Evolutionary conservation across 169 alveolate genomes (phyloP).

Genomic region (Theileria luwenshuni): DNA sequence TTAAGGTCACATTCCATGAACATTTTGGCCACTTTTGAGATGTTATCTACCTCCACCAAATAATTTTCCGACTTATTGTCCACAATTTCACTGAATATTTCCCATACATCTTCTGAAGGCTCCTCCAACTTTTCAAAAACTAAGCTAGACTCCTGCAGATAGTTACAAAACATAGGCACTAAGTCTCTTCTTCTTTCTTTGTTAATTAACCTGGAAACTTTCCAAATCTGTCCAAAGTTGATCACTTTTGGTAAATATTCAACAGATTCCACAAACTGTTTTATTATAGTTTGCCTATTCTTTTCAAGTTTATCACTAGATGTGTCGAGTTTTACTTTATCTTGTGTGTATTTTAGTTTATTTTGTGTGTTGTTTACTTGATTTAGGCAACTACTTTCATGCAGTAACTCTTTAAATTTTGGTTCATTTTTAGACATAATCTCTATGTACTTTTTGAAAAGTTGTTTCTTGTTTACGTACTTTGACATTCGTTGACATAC

Average conservation of each 20-base stretch:
- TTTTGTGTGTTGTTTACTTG: too few relatives aligned
- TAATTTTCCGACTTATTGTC: constrained; percentile 1
- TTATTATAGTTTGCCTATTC: neutral
- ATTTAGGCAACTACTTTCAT: neutral
- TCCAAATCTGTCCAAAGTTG: constrained; percentile 8
- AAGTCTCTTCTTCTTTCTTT: neutral
- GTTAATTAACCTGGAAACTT: neutral
- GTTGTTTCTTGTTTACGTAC: constrained; percentile 6
- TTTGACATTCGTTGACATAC: neutral
- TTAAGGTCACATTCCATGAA: constrained; percentile 22
- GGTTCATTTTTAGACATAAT: neutral
- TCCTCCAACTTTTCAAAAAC: constrained; percentile 20
- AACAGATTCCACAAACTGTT: neutral
- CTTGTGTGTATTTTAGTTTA: neutral
- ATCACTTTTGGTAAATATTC: constrained; percentile 12
- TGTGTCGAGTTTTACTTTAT: neutral
- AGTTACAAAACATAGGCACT: constrained; percentile 20
- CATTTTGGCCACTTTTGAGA: constrained; percentile 28
- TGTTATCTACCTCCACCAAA: constrained; percentile 35
- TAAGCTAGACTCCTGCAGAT: constrained; percentile 17
- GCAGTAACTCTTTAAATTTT: neutral
- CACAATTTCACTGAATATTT: neutral
- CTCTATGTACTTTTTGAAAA: constrained; percentile 7
- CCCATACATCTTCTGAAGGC: constrained; percentile 14
- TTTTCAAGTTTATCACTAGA: neutral